Conservation (phyloP, 306 rosid species). For the Macrotyloma uniflorum region DNA sequence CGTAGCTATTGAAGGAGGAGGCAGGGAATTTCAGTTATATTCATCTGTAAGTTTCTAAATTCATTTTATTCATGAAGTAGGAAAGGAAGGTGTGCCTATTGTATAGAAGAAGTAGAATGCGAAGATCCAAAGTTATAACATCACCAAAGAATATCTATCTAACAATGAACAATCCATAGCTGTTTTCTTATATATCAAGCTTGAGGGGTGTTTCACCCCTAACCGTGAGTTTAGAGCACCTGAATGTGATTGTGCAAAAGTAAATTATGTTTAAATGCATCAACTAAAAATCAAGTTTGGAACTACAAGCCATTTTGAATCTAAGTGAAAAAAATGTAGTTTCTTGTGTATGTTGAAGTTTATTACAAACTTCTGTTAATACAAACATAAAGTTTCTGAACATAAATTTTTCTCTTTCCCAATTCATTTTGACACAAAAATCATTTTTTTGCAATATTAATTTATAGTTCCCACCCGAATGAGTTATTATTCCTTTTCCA, state of each 20-base stretch:
- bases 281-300: background rate
- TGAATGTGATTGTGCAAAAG: background rate
- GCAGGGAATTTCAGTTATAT: conserved; percentile 90
- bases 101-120: background rate
- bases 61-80: background rate
- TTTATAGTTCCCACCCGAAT: background rate
- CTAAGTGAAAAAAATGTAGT: no score
- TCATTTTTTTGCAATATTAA: background rate
- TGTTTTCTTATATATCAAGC: background rate
- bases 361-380: background rate
- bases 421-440: background rate
- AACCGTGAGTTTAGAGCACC: background rate
- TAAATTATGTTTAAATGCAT: background rate
- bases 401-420: background rate
- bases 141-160: background rate
- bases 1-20: conserved; percentile 92
- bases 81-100: background rate
- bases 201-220: background rate
- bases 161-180: background rate
- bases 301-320: no score
- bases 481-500: background rate
- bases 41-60: conserved; percentile 52
- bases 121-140: background rate
- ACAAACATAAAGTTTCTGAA: background rate
- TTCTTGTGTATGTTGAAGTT: background rate